Conservation (phyloP, 2,329 filamentous ascomycete genomes). For the Trichoderma sp. region DNA sequence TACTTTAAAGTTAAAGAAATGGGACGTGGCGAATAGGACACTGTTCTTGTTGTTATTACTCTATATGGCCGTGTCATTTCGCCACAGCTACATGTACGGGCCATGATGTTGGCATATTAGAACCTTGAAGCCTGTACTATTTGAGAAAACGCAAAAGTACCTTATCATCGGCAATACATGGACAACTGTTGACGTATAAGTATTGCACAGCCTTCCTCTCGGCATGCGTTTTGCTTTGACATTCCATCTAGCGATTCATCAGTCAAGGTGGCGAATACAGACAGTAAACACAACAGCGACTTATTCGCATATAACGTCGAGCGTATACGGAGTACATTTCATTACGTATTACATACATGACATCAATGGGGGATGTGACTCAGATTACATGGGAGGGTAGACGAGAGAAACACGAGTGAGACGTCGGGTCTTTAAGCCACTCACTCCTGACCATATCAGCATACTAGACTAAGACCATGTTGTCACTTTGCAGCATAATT, state of each 20-base stretch:
- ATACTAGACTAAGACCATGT: background rate
- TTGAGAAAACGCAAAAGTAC: fast-evolving
- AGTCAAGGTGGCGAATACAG: background rate
- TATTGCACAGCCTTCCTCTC: background rate
- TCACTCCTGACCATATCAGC: background rate
- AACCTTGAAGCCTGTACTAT: background rate
- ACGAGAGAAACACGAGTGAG: background rate
- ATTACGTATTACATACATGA: background rate
- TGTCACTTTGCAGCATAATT: background rate
- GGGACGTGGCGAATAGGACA: too few relatives aligned
- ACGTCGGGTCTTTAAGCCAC: background rate
- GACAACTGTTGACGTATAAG: background rate
- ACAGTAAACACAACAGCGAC: background rate
- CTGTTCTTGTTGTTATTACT: background rate
- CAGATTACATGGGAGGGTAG: background rate
- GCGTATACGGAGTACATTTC: background rate
- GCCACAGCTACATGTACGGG: background rate
- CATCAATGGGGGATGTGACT: background rate
- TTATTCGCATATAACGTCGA: background rate
- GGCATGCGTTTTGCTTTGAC: background rate
- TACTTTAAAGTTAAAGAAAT: too few relatives aligned
- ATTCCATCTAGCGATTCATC: background rate
- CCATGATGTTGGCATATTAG: background rate
- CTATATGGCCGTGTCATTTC: too few relatives aligned
- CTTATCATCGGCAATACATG: background rate